These are phyloP conservation scores for Astrothelium macrocarpum DNA, from an alignment of 495 filamentous ascomycete genomes.

Conservation along the genomic window DNA sequence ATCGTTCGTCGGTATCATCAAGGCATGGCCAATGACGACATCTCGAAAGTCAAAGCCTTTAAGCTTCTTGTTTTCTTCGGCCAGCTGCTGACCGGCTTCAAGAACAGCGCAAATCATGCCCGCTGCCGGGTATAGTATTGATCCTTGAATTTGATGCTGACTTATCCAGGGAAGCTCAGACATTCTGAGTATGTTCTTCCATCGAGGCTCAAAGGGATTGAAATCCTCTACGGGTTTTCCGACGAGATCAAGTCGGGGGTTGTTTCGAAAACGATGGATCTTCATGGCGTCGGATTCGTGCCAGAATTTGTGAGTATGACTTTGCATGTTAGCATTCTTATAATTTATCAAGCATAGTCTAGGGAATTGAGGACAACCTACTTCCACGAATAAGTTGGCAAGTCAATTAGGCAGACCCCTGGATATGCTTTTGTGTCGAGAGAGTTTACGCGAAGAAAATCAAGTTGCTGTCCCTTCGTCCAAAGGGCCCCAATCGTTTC, in stretches of 20 bases:
- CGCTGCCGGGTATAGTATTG: constrained; percentile 35
- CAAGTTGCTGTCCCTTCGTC: constrained; percentile 1
- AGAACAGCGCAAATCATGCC: constrained; percentile 36
- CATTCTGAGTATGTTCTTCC: constrained; percentile 36
- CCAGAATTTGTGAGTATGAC: constrained; percentile 8
- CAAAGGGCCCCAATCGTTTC: constrained; percentile 4
- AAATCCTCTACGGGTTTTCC: constrained; percentile 41
- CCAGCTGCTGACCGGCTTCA: constrained; percentile 24
- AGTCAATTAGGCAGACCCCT: not conserved
- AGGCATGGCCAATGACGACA: not conserved
- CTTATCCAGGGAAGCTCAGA: constrained; percentile 37
- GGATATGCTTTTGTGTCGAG: not conserved
- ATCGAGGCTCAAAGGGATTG: constrained; percentile 40
- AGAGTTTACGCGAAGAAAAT: constrained; percentile 4
- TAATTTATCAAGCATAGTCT: not conserved
- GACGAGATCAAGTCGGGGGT: constrained; percentile 44
- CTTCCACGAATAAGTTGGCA: constrained; percentile 5
- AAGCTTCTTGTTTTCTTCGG: constrained; percentile 1
- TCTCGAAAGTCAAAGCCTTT: constrained; percentile 1
- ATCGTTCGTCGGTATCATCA: constrained; percentile 3
- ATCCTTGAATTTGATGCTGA: constrained; percentile 34
- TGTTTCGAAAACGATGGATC: constrained; percentile 38
- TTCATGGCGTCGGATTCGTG: constrained; percentile 33
- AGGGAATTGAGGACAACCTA: not conserved
- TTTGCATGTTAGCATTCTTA: not conserved